Evolutionary conservation across 306 rosid genomes (phyloP), one percentile per base, ranked within the genome.

Genomic region (Potentilla sterilis): DNA sequence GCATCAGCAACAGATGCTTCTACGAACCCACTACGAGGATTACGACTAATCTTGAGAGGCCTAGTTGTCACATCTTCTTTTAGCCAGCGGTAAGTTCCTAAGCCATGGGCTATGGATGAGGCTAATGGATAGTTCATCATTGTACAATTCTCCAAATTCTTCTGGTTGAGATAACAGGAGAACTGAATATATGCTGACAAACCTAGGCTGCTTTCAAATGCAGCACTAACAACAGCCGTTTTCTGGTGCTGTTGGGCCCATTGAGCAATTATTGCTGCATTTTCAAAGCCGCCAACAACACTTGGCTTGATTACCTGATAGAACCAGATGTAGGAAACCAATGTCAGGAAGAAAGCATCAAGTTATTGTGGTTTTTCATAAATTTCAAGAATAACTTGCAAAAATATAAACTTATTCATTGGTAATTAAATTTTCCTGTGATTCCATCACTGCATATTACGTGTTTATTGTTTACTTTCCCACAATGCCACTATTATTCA

Each of bases 281-380:
- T 90, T 89, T 86, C 98, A 84, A 95, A 95, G 75, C 98, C 97
- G 67, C 97, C 98, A 81, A 95, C 85, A 62, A 92, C 90, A 76
- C 97, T 89, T 67, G 98, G 98, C 82, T 92, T 95, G 78, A 95
- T 95, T 75, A 95, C 97, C 98, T 95, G 83, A 83, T 80, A 85
- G 46, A 69, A 61, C 42, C 32, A 57, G 42, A 69, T 21, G 72
- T 19, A 34, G 77, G 28, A 21, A 61, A 64, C 42, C 22, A 24
- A 69, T 28, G 47, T 77, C 68, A 37, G 78, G n/a, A 65, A 32
- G 7, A 8, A 43, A 42, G 18, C 28, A 38, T 41, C 13, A 34
- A 24, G 7, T 43, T 14, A 35, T 59, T 64, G 34, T 24, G 41
- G 15, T 6, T 12, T 24, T 19, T 58, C 70, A 67, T 14, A 37